phyloP scores from a whole-genome alignment of 1,284 basidiomycete species.

The Bjerkandera adusta region DNA sequence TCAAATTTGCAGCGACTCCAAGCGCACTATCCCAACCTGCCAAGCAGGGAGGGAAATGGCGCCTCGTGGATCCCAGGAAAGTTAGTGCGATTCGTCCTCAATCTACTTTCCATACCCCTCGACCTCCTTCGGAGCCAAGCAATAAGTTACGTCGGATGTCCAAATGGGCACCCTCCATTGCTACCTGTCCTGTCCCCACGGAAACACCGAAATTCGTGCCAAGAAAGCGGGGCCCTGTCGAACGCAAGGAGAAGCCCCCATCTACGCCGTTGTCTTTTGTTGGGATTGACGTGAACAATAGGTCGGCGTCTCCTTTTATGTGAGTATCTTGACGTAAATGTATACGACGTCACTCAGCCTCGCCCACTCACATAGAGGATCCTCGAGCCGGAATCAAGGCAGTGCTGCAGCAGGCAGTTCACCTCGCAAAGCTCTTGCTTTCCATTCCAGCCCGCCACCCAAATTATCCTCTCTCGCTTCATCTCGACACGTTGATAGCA shows the following conservation, averaged over 20 bases:
- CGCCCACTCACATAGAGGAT: background rate
- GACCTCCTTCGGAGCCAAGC: too few relatives aligned
- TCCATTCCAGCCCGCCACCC: background rate
- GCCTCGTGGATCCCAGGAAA: constrained; percentile 18
- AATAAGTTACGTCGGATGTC: too few relatives aligned
- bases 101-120: background rate
- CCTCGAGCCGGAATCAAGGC: background rate
- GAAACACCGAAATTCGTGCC: background rate
- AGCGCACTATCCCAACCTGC: constrained; percentile 14
- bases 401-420: background rate
- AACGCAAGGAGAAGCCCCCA: background rate
- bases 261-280: background rate
- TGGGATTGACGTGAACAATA: background rate
- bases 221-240: background rate
- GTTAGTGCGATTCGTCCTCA: background rate
- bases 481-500: background rate
- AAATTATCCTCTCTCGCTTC: background rate
- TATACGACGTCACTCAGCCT: too few relatives aligned
- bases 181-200: too few relatives aligned
- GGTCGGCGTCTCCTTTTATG: background rate
- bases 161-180: too few relatives aligned
- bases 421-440: background rate
- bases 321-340: background rate
- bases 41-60: constrained; percentile 10
- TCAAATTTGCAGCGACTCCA: constrained; percentile 19